Evolutionary conservation across 2,329 filamentous ascomycete genomes (phyloP).

Genomic region (Onygena corvina): DNA sequence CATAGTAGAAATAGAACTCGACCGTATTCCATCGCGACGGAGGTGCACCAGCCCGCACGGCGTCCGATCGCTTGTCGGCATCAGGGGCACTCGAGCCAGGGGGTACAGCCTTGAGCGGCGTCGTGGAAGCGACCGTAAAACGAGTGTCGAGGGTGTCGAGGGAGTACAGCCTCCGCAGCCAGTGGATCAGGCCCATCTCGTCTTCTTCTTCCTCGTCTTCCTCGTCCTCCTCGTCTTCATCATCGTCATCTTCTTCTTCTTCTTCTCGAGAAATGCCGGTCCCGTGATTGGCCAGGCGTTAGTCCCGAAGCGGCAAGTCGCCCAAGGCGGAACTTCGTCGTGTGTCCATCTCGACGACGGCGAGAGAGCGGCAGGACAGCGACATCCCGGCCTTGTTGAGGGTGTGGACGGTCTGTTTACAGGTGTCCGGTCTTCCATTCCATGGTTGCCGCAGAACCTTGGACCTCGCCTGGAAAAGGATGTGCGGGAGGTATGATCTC

Average conservation of each 20-base stretch:
- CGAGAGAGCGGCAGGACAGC: too few species aligned
- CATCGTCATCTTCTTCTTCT: neutral
- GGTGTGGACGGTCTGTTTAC: too few species aligned
- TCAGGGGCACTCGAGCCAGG: conserved; percentile 23
- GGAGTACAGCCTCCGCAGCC: conserved; percentile 46
- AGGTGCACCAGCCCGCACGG: conserved; percentile 37
- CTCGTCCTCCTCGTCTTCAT: neutral
- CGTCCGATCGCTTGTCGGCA: conserved; percentile 2
- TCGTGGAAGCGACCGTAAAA: conserved; percentile 58
- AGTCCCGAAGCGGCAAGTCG: neutral
- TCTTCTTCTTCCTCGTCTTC: neutral
- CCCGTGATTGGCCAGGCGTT: neutral
- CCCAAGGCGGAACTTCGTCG: neutral
- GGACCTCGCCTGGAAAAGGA: neutral
- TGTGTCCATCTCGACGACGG: neutral
- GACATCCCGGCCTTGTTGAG: neutral
- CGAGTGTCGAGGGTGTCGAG: conserved; percentile 59
- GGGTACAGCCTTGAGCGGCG: conserved; percentile 48
- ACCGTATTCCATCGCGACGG: conserved; percentile 71
- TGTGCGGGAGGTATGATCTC: neutral
- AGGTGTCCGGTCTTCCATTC: too few species aligned
- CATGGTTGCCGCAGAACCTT: too few species aligned
- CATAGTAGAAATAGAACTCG: conserved; percentile 75
- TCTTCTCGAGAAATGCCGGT: neutral
- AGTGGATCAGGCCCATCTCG: conserved; percentile 36